A percentile compares a stretch with the other conserved stretches of the same genome.
These are phyloP conservation scores for Hansenula sp. DNA, from an alignment of 1,139 yeast genomes.

Conservation along the genomic window DNA sequence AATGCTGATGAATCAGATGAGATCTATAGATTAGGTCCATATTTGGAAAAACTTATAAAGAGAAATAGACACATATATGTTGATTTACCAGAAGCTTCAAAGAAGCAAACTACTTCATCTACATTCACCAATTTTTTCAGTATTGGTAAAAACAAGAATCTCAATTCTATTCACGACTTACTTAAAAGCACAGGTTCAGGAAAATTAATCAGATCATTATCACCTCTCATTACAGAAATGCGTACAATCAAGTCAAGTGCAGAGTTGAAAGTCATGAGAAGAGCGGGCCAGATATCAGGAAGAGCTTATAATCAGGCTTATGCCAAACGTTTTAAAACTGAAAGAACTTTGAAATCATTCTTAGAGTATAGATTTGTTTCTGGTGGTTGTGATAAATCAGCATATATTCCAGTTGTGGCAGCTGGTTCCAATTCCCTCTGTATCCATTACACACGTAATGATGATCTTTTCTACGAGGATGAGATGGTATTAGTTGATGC, in stretches of 20 bases:
- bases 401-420: conserved; percentile 95
- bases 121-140: conserved; percentile 20
- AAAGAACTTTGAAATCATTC: conserved; percentile 74
- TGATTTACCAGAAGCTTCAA: conserved; percentile 29
- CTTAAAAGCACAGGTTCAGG: conserved; percentile 21
- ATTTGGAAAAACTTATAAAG: conserved; percentile 41
- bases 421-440: conserved; percentile 84
- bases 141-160: conserved; percentile 18
- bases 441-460: conserved; percentile 88
- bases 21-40: conserved; percentile 36
- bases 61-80: conserved; percentile 47
- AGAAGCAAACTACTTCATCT: conserved; percentile 11
- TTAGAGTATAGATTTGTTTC: conserved; percentile 77
- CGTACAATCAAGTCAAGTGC: conserved; percentile 70
- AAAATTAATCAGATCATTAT: conserved; percentile 40
- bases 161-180: conserved; percentile 24
- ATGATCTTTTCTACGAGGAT: conserved; percentile 66
- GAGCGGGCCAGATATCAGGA: conserved; percentile 79
- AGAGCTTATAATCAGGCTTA: conserved; percentile 82
- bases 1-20: conserved; percentile 78
- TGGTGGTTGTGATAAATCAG: conserved; percentile 87
- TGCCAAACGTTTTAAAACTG: conserved; percentile 60
- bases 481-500: conserved; percentile 94
- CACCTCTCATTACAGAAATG: conserved; percentile 46
- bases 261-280: conserved; percentile 75